Evolutionary conservation across 495 filamentous ascomycete species (phyloP), one percentile per base, ranked within the genome.

Genomic region (Beverwykella pulmonaria): DNA sequence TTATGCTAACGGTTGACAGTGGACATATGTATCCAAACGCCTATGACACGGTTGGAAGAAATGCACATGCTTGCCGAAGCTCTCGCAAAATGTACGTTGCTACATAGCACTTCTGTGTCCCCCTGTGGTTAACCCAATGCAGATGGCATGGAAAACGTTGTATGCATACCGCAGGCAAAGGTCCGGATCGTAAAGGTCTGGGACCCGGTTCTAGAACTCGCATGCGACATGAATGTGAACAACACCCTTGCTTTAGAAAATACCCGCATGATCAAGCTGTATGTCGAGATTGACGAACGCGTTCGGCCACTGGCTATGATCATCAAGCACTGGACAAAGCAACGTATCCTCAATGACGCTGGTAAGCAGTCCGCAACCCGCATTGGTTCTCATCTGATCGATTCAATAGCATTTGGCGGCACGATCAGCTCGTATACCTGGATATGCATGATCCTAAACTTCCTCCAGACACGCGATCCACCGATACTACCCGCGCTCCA

Each of bases 211-310:
- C 82, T 97, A 25, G 79, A 85, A 39, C 80, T 98, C 62, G 90
- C 92, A n/a, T 97, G 92, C 70, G 94, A 98, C 74, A 94, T 98
- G 89, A 98, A 98, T 63, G 92, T 98, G 78, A 98, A 98, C 79
- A 98, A 97, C 68, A 93, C 93, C 1, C 69, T 93, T 49, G 94
- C 94, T 0, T 78, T 98, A 65, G 93, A 97, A 74, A 98, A 98
- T 73, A 98, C 94, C 25, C 88, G 92, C 14, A 97, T 98, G 94
- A 92, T 98, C 70, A 92, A 93, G 75, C 97, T 92, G 0, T 98
- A 98, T 79, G 92, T 98, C 61, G 86, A 95, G 71, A 90, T 97
- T 61, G 94, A 98, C 75, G 85, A 93, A 53, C 85, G 94, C 53
- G 92, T 98, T 59, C 86, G 95, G 39, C 92, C 88, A 22, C 80